Evolutionary conservation across 352 stramenopile genomes (phyloP), one percentile per base, ranked within the genome.

Genomic region (Pythium rishiriense): DNA sequence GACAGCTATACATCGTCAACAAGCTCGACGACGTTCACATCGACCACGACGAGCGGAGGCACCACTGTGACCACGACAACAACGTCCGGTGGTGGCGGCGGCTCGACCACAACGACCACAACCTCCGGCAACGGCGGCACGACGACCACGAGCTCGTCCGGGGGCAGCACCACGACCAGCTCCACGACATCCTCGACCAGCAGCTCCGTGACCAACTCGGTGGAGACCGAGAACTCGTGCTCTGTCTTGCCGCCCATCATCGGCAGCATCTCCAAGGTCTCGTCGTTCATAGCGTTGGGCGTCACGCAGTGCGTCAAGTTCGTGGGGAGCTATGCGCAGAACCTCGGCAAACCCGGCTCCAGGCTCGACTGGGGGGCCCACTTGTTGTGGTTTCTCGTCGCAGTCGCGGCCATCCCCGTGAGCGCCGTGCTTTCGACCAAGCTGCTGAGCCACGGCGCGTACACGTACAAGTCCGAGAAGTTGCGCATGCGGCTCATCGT

Each of bases 401-500:
- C 33, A 22, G 31, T 19, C 17, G 31, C 33, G 14, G 31, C 50
- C n/a, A 57, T 57, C 50, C 50, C 50, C 31, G 14, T 33, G 33
- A 57, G 50, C 22, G 21, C 19, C 7, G 39, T 43, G 29, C n/a
- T 55, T 0, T 55, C 48, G 17, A 55, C 19, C 15, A 12, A n/a
- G 48, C 48, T 55, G 29, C 48, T 55, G 28, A 41, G 48, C 28
- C 25, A 43, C n/a, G 48, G 28, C 29, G 48, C 48, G 29, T 41
- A 41, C 21, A 55, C 48, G 19, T 43, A n/a, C 28, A 41, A 26
- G 8, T 55, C 48, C 17, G 29, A 55, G 48, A 26, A 24, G 48
- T 19, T 55, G 4, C 29, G 46, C 26, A 35, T 53, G 26, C 8
- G 26, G 25, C 24, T 53, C 25, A 53, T 55, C 19, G 19, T 55